phyloP scores from a whole-genome alignment of 2,329 filamentous ascomycete species.

The Xylariales sp. region DNA sequence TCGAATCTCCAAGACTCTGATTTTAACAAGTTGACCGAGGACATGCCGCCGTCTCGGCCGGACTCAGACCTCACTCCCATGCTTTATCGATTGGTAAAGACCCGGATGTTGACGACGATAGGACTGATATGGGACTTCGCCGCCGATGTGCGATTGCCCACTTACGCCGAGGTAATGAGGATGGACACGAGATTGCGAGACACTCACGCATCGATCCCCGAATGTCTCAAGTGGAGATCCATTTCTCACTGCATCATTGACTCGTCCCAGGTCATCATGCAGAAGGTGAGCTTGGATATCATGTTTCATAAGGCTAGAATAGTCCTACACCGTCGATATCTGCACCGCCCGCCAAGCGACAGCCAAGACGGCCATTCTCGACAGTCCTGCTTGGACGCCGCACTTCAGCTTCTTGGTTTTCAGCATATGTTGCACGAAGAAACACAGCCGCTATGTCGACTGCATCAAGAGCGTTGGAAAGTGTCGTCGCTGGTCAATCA shows the following conservation, averaged over 20 bases:
- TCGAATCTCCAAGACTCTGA: constrained; percentile 59
- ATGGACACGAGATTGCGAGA: constrained; percentile 42
- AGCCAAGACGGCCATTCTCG: constrained; percentile 52
- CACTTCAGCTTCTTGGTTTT: constrained; percentile 59
- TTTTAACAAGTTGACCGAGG: constrained; percentile 51
- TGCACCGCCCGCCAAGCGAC: constrained; percentile 41
- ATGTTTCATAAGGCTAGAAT: constrained; percentile 63
- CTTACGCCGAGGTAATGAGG: constrained; percentile 42
- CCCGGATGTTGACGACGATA: constrained; percentile 41
- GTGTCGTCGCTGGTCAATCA: constrained; percentile 58
- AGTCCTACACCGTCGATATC: constrained; percentile 65
- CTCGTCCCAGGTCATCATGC: constrained; percentile 62
- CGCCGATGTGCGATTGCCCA: constrained; percentile 34
- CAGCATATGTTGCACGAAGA: constrained; percentile 63
- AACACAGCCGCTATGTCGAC: constrained; percentile 55
- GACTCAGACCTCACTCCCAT: constrained; percentile 47
- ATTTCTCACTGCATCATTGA: constrained; percentile 57
- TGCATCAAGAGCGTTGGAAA: constrained; percentile 59
- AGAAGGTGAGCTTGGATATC: constrained; percentile 62
- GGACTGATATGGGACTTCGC: constrained; percentile 45
- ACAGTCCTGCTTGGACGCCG: constrained; percentile 59
- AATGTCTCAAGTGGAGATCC: constrained; percentile 37
- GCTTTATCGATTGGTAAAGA: constrained; percentile 45
- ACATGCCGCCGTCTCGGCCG: constrained; percentile 52
- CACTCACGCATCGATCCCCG: constrained; percentile 35